Base-by-base conservation (phyloP, 306 rosid species). In the Carpinus viminea region DNA sequence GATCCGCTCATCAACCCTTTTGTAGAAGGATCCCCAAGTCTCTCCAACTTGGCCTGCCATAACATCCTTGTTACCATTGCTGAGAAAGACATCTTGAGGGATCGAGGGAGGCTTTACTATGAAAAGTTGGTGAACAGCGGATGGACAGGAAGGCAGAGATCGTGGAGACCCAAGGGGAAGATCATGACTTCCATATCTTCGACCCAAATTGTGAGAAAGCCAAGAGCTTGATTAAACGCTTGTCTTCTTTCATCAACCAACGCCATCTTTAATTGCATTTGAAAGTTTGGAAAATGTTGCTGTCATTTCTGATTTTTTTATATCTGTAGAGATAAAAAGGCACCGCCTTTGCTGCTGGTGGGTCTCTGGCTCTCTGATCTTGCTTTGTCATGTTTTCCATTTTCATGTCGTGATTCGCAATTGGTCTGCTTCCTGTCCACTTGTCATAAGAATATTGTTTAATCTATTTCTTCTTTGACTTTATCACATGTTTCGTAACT, bases 1-100 rank as follows among this genome's bases (percentile, higher is more conserved):
- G 97, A 92, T 45, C 85, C 85, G 7, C 78, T 91, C 0, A 91
- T 92, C 6, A 94, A 94, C 84, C 98, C 97, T 1, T 92, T 92
- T 81, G 84, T 74, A 1, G 93, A 85, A 1, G 98, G 90, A 72
- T 86, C 94, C 12, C 93, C 90, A 12, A 13, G 76, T n/a, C 10
- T 94, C 12, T 89, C 76, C 47, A 82, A 83, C 4, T 28, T 94
- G 71, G 84, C 66, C 13, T 90, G 92, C 43, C 55, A 54, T 4
- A 91, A 74, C 66, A 83, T 90, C 65, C 53, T 91, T 61, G 91
- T 94, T 21, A 48, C 60, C 16, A 87, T 92, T 16, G 90, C 97
- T 0, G 97, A 82, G 85, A 86, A 80, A 3, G 98, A 92, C 26
- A 89, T 94, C 70, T 20, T 92, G 85, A 88, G 47, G 81, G 97